A percentile compares a stretch with the other conserved stretches of the same genome.
Conservation (phyloP, 176 grass and related monocot species). For the Oryza punctata region DNA sequence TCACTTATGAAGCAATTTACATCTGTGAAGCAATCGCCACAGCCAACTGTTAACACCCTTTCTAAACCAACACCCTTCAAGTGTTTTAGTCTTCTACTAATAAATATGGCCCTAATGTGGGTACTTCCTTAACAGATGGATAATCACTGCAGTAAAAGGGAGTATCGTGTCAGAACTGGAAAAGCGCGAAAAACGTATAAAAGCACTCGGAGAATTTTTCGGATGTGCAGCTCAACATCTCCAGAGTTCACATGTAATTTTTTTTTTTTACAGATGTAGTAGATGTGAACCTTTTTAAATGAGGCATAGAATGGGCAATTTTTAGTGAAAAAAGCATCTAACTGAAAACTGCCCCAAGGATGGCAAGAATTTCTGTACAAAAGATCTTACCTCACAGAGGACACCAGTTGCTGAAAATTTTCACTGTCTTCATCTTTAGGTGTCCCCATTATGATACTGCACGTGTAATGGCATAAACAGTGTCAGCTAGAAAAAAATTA, state of each 20-base stretch:
- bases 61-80: conserved; percentile 26
- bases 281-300: neutral
- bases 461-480: conserved; percentile 1
- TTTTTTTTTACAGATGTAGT: neutral
- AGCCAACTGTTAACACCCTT: conserved; percentile 25
- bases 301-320: neutral
- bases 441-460: conserved; percentile 79
- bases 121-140: conserved; percentile 39
- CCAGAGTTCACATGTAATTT: neutral
- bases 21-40: conserved; percentile 46
- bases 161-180: conserved; percentile 18
- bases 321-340: neutral
- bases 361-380: neutral
- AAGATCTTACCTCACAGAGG: conserved; percentile 27
- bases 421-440: conserved; percentile 49
- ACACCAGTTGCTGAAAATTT: conserved; percentile 33
- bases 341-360: neutral
- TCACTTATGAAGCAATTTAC: conserved; percentile 57
- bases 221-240: neutral
- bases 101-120: conserved; percentile 38
- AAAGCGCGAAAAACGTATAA: neutral
- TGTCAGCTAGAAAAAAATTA: conserved; percentile 14
- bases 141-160: conserved; percentile 36
- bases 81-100: conserved; percentile 42
- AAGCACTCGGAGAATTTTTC: conserved; percentile 16